phyloP scores from a whole-genome alignment of 768 basidiomycete species.

The Candolleomyces efflorescens region DNA sequence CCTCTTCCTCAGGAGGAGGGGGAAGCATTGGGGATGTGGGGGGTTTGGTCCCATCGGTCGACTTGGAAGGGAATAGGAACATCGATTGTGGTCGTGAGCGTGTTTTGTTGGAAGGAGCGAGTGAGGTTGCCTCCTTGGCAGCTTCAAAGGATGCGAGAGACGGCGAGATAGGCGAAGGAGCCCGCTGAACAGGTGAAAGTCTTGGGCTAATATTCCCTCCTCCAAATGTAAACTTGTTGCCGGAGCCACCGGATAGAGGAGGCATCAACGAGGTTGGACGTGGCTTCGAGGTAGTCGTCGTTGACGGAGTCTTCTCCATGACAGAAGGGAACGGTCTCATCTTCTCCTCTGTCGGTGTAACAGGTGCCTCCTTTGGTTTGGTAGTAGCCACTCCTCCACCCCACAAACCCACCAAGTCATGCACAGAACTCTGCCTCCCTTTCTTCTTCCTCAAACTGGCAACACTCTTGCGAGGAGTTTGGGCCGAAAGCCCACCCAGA shows the following conservation, averaged over 20 bases:
- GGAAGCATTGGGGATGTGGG: constrained; percentile 32
- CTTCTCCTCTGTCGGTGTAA: background rate
- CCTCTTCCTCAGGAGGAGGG: constrained; percentile 46
- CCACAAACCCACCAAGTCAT: constrained; percentile 78
- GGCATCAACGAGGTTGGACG: constrained; percentile 9
- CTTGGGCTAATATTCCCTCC: constrained; percentile 3
- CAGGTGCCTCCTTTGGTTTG: constrained; percentile 38
- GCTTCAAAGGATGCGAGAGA: background rate
- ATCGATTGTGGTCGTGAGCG: constrained; percentile 74
- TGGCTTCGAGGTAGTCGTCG: constrained; percentile 6
- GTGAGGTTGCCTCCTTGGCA: background rate
- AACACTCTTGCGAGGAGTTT: constrained; percentile 14
- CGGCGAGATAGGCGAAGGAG: background rate
- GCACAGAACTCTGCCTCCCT: constrained; percentile 75
- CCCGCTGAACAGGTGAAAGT: constrained; percentile 6
- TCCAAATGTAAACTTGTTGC: background rate
- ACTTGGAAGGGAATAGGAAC: constrained; percentile 62
- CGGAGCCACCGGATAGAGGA: background rate
- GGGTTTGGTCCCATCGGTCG: constrained; percentile 27
- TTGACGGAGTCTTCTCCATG: constrained; percentile 4
- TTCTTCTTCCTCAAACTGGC: constrained; percentile 36
- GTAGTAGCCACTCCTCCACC: constrained; percentile 43
- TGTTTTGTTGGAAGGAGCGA: background rate
- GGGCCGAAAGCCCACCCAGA: constrained; percentile 23
- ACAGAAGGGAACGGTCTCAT: background rate